Evolutionary conservation across 2,329 filamentous ascomycete genomes (phyloP).

Genomic region (Microcera coccophila): DNA sequence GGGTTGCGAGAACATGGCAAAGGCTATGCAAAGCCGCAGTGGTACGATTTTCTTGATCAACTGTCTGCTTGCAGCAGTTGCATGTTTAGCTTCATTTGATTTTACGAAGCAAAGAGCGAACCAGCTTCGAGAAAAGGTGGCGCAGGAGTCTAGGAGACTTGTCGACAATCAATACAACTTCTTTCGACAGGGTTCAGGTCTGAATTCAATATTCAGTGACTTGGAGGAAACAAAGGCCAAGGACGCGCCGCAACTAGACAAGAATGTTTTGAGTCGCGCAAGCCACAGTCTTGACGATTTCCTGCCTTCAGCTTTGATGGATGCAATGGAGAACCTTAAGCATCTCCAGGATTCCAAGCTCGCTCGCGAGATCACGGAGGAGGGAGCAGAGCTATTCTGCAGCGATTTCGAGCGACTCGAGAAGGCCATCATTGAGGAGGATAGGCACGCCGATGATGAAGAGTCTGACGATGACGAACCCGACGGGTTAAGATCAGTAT

Average conservation of each 20-base stretch:
- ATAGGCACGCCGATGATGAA: constrained; percentile 44
- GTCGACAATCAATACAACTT: constrained; percentile 66
- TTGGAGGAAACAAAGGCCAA: constrained; percentile 40
- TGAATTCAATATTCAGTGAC: constrained; percentile 60
- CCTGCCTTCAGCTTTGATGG: constrained; percentile 86
- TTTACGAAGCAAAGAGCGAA: constrained; percentile 59
- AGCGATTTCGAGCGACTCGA: constrained; percentile 69
- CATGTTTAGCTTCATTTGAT: constrained; percentile 53
- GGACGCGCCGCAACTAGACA: constrained; percentile 44
- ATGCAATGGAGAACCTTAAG: constrained; percentile 78
- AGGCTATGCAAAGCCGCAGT: constrained; percentile 54
- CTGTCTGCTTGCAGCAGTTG: constrained; percentile 58
- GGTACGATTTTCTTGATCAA: constrained; percentile 70
- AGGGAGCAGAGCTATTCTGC: constrained; percentile 80
- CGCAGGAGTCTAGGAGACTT: constrained; percentile 54
- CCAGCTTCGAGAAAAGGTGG: constrained; percentile 55
- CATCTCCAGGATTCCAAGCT: constrained; percentile 68
- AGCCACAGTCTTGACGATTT: constrained; percentile 84
- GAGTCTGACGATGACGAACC: constrained; percentile 22
- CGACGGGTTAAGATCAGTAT: constrained; percentile 34
- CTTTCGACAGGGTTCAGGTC: constrained; percentile 70
- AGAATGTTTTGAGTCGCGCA: constrained; percentile 54
- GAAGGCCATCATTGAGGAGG: constrained; percentile 43
- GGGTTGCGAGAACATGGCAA: constrained; percentile 67
- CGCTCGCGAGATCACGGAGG: constrained; percentile 72